Evolutionary conservation across 352 stramenopile genomes (phyloP).

Genomic region (Pythium chondricola): DNA sequence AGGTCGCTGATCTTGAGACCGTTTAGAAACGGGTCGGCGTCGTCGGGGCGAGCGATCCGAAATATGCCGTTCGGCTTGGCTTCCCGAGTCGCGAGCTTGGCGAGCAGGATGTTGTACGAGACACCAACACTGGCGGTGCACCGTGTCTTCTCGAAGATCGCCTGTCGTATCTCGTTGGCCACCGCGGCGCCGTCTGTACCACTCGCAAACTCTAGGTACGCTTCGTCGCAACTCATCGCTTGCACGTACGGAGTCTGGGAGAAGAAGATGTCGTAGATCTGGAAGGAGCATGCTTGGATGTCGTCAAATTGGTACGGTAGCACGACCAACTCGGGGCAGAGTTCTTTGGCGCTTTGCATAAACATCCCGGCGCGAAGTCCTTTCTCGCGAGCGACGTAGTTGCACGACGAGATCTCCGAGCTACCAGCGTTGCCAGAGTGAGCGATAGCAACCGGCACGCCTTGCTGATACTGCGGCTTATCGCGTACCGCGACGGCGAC

Average conservation of each 20-base stretch:
- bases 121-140: constrained; percentile 93
- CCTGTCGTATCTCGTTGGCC: constrained; percentile 51
- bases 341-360: constrained; percentile 85
- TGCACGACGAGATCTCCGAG: constrained; percentile 93
- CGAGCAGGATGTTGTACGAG: constrained; percentile 91
- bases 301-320: constrained; percentile 92
- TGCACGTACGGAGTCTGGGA: constrained; percentile 85
- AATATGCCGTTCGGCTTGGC: constrained; percentile 91
- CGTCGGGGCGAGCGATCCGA: constrained; percentile 32
- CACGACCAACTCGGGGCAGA: constrained; percentile 91
- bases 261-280: constrained; percentile 92
- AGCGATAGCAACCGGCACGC: constrained; percentile 83
- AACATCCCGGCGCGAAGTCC: constrained; percentile 93
- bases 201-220: constrained; percentile 85
- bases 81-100: constrained; percentile 90
- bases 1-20: constrained; percentile 65
- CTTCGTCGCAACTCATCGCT: constrained; percentile 95
- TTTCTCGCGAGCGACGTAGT: constrained; percentile 91
- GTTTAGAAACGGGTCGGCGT: constrained; percentile 60
- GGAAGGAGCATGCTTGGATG: constrained; percentile 86
- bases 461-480: constrained; percentile 43
- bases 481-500: constrained; percentile 86
- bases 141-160: constrained; percentile 71
- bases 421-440: constrained; percentile 75
- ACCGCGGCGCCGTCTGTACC: constrained; percentile 61